phyloP scores from a whole-genome alignment of 768 basidiomycete genomes.

The Boletus subcaerulescens region DNA sequence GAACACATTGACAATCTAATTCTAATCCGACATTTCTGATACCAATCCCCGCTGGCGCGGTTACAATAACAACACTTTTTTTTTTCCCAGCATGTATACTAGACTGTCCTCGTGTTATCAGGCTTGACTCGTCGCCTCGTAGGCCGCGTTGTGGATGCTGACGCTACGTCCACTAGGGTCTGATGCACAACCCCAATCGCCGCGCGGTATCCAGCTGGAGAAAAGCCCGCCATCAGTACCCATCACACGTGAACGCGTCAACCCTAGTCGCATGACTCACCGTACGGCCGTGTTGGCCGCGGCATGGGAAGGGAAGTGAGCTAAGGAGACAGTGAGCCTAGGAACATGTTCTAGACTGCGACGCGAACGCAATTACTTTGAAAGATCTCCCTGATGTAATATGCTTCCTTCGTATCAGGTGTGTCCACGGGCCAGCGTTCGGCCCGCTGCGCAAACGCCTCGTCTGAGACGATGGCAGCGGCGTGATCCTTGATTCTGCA shows the following conservation, averaged over 20 bases:
- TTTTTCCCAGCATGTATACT: slow-evolving; percentile 18
- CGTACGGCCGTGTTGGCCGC: slow-evolving; percentile 91
- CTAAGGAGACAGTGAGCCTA: slow-evolving; percentile 34
- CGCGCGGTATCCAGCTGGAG: slow-evolving; percentile 85
- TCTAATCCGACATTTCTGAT: slow-evolving; percentile 27
- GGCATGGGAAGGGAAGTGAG: slow-evolving; percentile 77
- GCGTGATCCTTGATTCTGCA: slow-evolving; percentile 88
- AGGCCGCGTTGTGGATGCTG: slow-evolving; percentile 93
- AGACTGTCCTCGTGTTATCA: slow-evolving; percentile 15
- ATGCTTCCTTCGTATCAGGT: slow-evolving; percentile 97
- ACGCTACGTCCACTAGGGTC: slow-evolving; percentile 97
- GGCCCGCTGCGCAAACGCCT: slow-evolving; percentile 65
- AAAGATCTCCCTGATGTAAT: slow-evolving; percentile 88
- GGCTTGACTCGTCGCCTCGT: slow-evolving; percentile 35
- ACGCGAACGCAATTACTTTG: slow-evolving; percentile 48
- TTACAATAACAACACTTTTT: slow-evolving; percentile 10
- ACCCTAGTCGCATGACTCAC: slow-evolving; percentile 39
- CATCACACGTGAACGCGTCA: slow-evolving; percentile 2
- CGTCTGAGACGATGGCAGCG: slow-evolving; percentile 71
- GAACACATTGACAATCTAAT: slow-evolving; percentile 33
- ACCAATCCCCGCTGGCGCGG: slow-evolving; percentile 26
- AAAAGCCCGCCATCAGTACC: slow-evolving; percentile 8
- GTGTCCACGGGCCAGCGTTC: slow-evolving; percentile 77
- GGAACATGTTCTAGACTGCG: neutral
- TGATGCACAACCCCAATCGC: slow-evolving; percentile 93